Conservation (phyloP, 1,284 basidiomycete genomes). For the Veloporphyrellus conicus region DNA sequence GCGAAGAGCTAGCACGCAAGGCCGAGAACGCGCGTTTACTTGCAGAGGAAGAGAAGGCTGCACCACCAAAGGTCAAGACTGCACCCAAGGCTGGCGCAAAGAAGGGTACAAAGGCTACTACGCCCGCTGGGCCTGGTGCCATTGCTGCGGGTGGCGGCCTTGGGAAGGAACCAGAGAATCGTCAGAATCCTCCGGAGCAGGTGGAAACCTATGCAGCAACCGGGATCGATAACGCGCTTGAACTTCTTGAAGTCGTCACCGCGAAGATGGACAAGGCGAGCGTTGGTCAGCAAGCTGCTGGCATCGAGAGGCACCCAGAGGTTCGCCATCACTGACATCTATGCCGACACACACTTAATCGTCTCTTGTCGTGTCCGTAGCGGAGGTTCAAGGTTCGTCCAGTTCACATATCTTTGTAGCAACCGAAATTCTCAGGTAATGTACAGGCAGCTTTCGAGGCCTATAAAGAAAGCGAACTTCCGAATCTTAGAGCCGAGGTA, state of each 20-base stretch:
- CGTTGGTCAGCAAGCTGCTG: conserved; percentile 77
- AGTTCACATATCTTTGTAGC: background rate
- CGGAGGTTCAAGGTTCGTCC: conserved; percentile 73
- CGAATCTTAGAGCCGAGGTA: conserved; percentile 72
- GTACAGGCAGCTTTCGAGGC: conserved; percentile 82
- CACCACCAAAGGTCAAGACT: conserved; percentile 61
- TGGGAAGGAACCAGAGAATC: conserved; percentile 32
- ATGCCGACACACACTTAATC: conserved; percentile 6
- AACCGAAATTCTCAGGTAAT: conserved; percentile 3
- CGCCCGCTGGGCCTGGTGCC: conserved; percentile 73
- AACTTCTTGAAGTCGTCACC: conserved; percentile 84
- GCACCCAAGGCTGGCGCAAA: conserved; percentile 64
- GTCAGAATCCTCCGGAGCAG: conserved; percentile 17
- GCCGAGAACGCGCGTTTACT: conserved; percentile 71
- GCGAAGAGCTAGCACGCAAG: conserved; percentile 69
- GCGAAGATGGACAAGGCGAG: conserved; percentile 92
- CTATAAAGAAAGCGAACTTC: conserved; percentile 86
- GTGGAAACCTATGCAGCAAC: conserved; percentile 75
- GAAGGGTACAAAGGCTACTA: conserved; percentile 44
- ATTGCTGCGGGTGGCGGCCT: conserved; percentile 65
- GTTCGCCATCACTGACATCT: conserved; percentile 42
- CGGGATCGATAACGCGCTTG: conserved; percentile 89
- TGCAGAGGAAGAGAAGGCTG: conserved; percentile 80
- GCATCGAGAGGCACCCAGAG: conserved; percentile 92
- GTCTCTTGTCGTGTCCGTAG: conserved; percentile 36